A percentile compares a stretch with the other conserved stretches of the same genome.
Evolutionary conservation across 768 basidiomycete genomes (phyloP).

Genomic region (Epithele typhae): DNA sequence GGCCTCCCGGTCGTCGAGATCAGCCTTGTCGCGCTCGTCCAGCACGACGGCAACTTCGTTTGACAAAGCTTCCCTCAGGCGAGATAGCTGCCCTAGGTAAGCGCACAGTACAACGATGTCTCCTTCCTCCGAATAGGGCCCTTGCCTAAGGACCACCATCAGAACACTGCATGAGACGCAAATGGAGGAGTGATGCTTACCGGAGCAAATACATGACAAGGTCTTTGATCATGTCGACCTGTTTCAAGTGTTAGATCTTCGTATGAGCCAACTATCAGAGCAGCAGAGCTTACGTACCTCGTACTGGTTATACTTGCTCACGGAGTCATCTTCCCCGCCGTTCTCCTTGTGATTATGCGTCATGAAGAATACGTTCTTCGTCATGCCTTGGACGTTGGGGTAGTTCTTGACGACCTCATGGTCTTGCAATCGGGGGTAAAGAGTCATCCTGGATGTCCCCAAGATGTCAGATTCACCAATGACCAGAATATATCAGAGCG

Average conservation of each 20-base stretch:
- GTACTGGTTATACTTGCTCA: slow-evolving; percentile 60
- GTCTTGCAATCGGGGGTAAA: slow-evolving; percentile 60
- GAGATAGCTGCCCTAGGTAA: slow-evolving; percentile 46
- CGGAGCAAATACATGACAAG: slow-evolving; percentile 47
- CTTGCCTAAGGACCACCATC: slow-evolving; percentile 39
- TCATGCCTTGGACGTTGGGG: slow-evolving; percentile 57
- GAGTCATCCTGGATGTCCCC: slow-evolving; percentile 38
- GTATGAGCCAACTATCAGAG: too few relatives aligned
- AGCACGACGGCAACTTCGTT: slow-evolving; percentile 55
- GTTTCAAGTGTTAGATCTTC: too few relatives aligned
- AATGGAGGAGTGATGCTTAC: too few relatives aligned
- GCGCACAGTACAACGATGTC: slow-evolving; percentile 53
- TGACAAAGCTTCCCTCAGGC: slow-evolving; percentile 36
- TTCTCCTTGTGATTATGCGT: slow-evolving; percentile 59
- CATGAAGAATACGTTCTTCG: slow-evolving; percentile 63
- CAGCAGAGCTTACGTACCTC: slow-evolving; percentile 41
- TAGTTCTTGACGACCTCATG: slow-evolving; percentile 48
- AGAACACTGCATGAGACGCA: too few relatives aligned
- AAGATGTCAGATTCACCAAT: too few relatives aligned
- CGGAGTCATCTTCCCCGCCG: slow-evolving; percentile 51
- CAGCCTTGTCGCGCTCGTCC: slow-evolving; percentile 63
- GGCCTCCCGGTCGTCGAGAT: slow-evolving; percentile 47
- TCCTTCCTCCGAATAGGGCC: slow-evolving; percentile 39
- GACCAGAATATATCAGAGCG: neutral
- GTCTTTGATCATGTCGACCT: slow-evolving; percentile 50